phyloP scores from a whole-genome alignment of 164 flowering plant genomes.

The Tinospora cordifolia region DNA sequence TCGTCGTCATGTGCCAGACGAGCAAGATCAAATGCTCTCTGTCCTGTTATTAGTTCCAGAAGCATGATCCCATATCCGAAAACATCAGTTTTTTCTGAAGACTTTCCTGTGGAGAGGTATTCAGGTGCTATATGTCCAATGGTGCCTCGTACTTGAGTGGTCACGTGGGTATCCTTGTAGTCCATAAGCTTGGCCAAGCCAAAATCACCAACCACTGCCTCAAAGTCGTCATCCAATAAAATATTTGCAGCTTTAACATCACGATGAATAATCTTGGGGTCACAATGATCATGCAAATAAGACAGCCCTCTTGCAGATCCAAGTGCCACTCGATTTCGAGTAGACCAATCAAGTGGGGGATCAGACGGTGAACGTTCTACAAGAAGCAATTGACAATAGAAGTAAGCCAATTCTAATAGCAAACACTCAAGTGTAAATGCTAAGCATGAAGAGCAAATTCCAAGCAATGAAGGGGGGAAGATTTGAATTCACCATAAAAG shows the following conservation, averaged over 20 bases:
- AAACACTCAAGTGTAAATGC: not conserved
- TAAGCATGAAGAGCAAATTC: not conserved
- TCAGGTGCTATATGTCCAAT: slow-evolving; percentile 92
- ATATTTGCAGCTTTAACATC: slow-evolving; percentile 94
- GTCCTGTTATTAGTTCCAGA: slow-evolving; percentile 82
- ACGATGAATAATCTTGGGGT: slow-evolving; percentile 86
- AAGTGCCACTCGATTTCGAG: slow-evolving; percentile 59
- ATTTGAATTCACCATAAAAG: not conserved
- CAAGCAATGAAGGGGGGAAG: not conserved
- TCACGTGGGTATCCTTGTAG: slow-evolving; percentile 88
- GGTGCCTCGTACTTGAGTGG: slow-evolving; percentile 92
- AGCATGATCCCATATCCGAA: slow-evolving; percentile 92
- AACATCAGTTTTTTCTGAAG: slow-evolving; percentile 88
- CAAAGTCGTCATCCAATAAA: slow-evolving; percentile 80
- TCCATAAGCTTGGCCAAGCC: slow-evolving; percentile 90
- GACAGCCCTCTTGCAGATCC: slow-evolving; percentile 87
- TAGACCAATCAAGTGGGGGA: slow-evolving; percentile 75
- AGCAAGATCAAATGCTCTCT: slow-evolving; percentile 84
- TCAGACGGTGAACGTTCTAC: slow-evolving; percentile 59
- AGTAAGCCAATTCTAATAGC: not conserved
- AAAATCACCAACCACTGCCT: slow-evolving; percentile 92
- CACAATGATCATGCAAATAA: slow-evolving; percentile 86
- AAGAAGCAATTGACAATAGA: slow-evolving; percentile 12
- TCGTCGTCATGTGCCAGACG: slow-evolving; percentile 88
- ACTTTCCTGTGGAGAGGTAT: slow-evolving; percentile 81